These are phyloP conservation scores for Solanum bulbocastanum DNA, from an alignment of 257 asterid genomes.

Conservation along the genomic window DNA sequence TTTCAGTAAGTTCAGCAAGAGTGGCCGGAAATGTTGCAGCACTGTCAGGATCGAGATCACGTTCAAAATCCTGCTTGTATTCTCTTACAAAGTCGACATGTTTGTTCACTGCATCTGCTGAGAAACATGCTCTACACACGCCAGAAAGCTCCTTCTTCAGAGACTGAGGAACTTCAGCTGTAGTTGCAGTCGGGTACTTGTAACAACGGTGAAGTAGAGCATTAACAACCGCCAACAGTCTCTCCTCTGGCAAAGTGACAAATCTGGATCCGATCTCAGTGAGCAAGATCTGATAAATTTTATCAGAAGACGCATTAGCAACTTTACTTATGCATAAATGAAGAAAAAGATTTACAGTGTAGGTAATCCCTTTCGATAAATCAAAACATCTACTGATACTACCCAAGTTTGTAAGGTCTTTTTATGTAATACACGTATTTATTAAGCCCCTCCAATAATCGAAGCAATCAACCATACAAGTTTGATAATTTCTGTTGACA, in stretches of 20 bases:
- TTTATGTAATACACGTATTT: not conserved
- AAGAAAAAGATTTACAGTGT: not conserved
- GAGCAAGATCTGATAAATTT: slow-evolving; percentile 58
- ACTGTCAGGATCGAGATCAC: slow-evolving; percentile 98
- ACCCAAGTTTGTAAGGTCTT: not conserved
- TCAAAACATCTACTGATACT: not conserved
- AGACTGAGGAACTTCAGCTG: slow-evolving; percentile 98
- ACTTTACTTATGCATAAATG: not conserved
- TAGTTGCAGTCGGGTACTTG: slow-evolving; percentile 96
- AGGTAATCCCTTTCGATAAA: not conserved
- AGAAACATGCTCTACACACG: slow-evolving; percentile 98
- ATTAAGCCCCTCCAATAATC: not conserved
- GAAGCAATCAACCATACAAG: not conserved
- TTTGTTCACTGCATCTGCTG: slow-evolving; percentile 98
- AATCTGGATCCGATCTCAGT: slow-evolving; percentile 96
- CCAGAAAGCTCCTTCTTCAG: slow-evolving; percentile 99
- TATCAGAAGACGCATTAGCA: not conserved
- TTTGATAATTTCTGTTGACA: not conserved
- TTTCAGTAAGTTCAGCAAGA: slow-evolving; percentile 88
- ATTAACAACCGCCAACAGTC: slow-evolving; percentile 93
- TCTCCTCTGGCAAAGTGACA: slow-evolving; percentile 97
- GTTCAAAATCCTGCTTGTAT: slow-evolving; percentile 94
- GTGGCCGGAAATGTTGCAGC: slow-evolving; percentile 87
- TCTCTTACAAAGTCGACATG: slow-evolving; percentile 97
- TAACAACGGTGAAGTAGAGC: slow-evolving; percentile 99